phyloP scores from a whole-genome alignment of 2,329 filamentous ascomycete genomes.

The Teratosphaeria epicoccoides region DNA sequence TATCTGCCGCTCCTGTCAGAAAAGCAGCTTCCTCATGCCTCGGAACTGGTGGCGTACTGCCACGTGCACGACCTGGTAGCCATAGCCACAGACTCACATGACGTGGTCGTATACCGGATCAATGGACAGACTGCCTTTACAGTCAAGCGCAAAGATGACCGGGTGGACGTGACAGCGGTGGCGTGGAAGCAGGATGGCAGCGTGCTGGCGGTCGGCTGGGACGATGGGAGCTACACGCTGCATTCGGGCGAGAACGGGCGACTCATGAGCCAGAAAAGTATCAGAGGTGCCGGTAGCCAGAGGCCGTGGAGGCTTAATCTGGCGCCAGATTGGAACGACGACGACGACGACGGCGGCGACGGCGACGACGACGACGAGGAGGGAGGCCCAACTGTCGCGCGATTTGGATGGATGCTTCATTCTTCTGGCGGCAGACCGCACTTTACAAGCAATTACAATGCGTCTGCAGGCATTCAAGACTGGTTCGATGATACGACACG shows the following conservation, averaged over 20 bases:
- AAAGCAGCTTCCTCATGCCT: constrained; percentile 46
- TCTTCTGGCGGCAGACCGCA: background rate
- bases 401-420: constrained; percentile 19
- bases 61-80: constrained; percentile 78
- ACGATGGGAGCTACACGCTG: constrained; percentile 51
- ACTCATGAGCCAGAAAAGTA: constrained; percentile 3
- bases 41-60: constrained; percentile 60
- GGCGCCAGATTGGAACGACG: constrained; percentile 7
- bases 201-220: constrained; percentile 68
- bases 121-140: constrained; percentile 62
- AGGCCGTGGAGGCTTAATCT: constrained; percentile 15
- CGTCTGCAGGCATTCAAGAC: constrained; percentile 12
- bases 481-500: constrained; percentile 14
- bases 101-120: constrained; percentile 65
- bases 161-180: constrained; percentile 26
- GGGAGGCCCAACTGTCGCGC: constrained; percentile 2
- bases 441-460: constrained; percentile 14
- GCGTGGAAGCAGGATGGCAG: constrained; percentile 38
- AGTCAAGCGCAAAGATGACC: constrained; percentile 29
- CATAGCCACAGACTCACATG: constrained; percentile 50
- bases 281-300: constrained; percentile 3
- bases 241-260: constrained; percentile 27
- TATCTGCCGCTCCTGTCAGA: constrained; percentile 33
- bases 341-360: constrained; percentile 6
- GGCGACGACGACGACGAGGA: constrained; percentile 5